Conservation (phyloP, 768 basidiomycete species). For the Agaricus blazei region DNA sequence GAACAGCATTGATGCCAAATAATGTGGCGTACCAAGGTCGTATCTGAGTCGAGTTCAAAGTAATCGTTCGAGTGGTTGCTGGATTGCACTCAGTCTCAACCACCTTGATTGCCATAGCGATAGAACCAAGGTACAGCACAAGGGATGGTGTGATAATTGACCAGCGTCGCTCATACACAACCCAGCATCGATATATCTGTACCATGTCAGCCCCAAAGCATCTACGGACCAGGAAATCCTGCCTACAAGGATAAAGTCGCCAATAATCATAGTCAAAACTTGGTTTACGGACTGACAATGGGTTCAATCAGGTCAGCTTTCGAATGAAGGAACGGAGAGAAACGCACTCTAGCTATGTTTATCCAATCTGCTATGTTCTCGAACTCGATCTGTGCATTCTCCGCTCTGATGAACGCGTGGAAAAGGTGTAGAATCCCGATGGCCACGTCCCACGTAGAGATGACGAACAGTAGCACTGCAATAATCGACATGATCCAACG, state of each 20-base stretch:
- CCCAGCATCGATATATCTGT: neutral
- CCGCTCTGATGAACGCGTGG: neutral
- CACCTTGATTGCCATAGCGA: neutral
- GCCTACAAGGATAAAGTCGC: constrained; percentile 4
- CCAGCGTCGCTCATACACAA: neutral
- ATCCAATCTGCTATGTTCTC: constrained; percentile 1
- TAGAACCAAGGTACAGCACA: neutral
- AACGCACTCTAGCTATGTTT: neutral
- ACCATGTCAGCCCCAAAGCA: neutral
- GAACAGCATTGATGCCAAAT: neutral
- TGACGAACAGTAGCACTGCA: neutral
- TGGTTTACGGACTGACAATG: neutral
- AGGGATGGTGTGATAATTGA: too few species aligned
- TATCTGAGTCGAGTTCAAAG: neutral
- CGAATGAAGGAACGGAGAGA: neutral
- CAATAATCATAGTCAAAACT: neutral
- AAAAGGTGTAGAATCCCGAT: constrained; percentile 1
- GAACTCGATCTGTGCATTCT: neutral
- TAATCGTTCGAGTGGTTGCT: neutral
- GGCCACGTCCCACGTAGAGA: neutral
- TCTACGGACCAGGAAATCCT: too few species aligned
- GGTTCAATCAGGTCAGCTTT: neutral
- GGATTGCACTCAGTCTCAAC: neutral
- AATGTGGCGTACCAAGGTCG: neutral
- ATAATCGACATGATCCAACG: constrained; percentile 1